These are phyloP conservation scores for Cyanidiococcus yangmingshanensis DNA, from an alignment of 23 red algal species.

Conservation along the genomic window DNA sequence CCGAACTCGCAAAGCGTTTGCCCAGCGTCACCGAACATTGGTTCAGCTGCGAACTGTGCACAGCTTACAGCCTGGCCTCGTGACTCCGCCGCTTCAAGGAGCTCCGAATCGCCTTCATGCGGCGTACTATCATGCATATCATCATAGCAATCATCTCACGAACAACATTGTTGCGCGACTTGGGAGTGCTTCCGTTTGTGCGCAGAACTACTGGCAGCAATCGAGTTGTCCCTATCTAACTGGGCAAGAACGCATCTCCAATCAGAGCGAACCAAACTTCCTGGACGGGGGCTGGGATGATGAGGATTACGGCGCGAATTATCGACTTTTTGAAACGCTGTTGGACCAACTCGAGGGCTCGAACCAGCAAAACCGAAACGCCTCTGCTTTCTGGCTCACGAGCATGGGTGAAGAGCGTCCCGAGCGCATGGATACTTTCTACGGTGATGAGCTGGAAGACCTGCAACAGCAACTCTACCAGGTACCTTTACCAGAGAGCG, in stretches of 20 bases:
- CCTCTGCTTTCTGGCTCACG: neutral
- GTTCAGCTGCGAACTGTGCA: neutral
- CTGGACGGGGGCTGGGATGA: neutral
- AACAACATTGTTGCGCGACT: neutral
- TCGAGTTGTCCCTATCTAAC: neutral
- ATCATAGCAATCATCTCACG: constrained; percentile 7
- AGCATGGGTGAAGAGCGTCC: neutral
- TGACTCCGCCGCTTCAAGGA: constrained; percentile 7
- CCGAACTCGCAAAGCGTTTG: neutral
- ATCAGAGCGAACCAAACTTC: neutral
- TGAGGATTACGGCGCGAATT: neutral
- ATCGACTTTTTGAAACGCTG: neutral
- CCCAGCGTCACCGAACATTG: neutral
- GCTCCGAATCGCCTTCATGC: neutral
- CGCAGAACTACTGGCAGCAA: constrained; percentile 7
- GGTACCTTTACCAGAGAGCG: neutral
- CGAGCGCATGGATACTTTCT: neutral
- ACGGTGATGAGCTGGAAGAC: neutral
- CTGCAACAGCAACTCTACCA: constrained; percentile 9
- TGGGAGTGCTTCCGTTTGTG: neutral
- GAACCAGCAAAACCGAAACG: neutral
- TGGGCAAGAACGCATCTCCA: neutral
- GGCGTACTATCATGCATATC: constrained; percentile 6
- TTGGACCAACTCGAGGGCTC: neutral
- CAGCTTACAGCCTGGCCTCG: neutral